Percentiles rank a stretch among this genome's conserved stretches.
phyloP scores from a whole-genome alignment of 495 filamentous ascomycete genomes.

The Opeltia flavorubescens region DNA sequence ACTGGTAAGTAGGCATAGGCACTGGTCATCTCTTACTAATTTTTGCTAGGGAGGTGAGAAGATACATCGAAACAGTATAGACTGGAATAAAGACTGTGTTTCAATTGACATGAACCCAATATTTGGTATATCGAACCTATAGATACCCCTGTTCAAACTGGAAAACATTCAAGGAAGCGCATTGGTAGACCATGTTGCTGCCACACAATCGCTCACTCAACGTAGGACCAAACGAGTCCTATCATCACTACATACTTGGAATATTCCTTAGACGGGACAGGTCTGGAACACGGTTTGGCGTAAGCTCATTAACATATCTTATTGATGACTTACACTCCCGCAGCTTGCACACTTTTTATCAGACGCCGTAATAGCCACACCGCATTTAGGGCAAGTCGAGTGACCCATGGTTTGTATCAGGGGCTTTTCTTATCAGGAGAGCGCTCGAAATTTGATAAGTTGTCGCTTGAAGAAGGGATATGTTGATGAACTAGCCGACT shows the following conservation, averaged over 20 bases:
- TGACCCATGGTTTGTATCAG: background rate
- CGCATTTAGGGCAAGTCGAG: background rate
- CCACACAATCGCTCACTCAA: too few species aligned
- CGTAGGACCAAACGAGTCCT: too few species aligned
- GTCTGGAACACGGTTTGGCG: background rate
- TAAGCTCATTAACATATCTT: background rate
- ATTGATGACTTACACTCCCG: background rate
- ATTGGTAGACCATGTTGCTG: too few species aligned
- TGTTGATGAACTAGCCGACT: too few species aligned
- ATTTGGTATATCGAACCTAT: too few species aligned
- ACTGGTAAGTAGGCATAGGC: constrained; percentile 50
- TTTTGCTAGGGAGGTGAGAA: constrained; percentile 45
- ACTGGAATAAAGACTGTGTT: background rate
- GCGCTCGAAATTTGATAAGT: too few species aligned
- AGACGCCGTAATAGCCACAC: background rate
- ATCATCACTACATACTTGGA: too few species aligned
- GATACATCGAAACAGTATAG: constrained; percentile 63
- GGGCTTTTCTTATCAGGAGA: background rate
- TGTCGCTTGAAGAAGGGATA: background rate
- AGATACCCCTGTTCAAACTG: background rate
- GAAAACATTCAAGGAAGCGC: too few species aligned
- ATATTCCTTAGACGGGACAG: background rate
- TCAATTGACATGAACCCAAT: background rate
- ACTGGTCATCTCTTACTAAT: constrained; percentile 5
- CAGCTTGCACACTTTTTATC: background rate